A percentile compares a stretch with the other conserved stretches of the same genome.
Evolutionary conservation across 352 stramenopile species (phyloP).

Genomic region (Phytophthora citricola): DNA sequence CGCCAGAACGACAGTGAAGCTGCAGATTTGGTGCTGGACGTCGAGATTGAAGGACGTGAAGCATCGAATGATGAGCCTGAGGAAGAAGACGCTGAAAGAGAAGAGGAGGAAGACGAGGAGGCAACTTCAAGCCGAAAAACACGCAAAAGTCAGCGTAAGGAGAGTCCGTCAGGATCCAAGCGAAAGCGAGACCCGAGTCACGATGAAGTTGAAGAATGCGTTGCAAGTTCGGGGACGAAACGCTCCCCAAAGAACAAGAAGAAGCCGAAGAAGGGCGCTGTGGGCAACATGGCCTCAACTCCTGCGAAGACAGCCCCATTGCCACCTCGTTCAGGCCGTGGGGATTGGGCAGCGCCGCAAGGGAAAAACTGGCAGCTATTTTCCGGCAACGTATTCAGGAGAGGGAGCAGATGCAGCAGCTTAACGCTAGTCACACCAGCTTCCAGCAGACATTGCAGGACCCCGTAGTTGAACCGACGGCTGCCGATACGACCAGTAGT

Average conservation of each 20-base stretch:
- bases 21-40: conserved; percentile 66
- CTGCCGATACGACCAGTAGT: neutral
- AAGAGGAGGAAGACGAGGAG: conserved; percentile 20
- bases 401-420: conserved; percentile 44
- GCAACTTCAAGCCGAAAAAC: conserved; percentile 15
- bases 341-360: conserved; percentile 36
- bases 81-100: conserved; percentile 5
- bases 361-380: conserved; percentile 65
- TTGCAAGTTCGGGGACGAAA: neutral
- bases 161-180: conserved; percentile 18
- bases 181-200: conserved; percentile 21
- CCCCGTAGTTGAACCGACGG: conserved; percentile 14
- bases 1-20: conserved; percentile 43
- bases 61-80: conserved; percentile 21
- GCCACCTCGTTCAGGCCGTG: conserved; percentile 8
- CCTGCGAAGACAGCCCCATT: conserved; percentile 15
- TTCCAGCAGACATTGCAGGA: conserved; percentile 43
- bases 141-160: conserved; percentile 15
- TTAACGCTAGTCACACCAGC: conserved; percentile 21
- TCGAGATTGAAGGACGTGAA: conserved; percentile 49
- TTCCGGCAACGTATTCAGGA: conserved; percentile 69
- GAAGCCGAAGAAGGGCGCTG: conserved; percentile 12
- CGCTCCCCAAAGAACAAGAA: conserved; percentile 20
- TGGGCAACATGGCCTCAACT: conserved; percentile 2
- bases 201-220: conserved; percentile 8